These are phyloP conservation scores for Mrakia blollopis DNA, from an alignment of 768 basidiomycete genomes.

Conservation along the genomic window DNA sequence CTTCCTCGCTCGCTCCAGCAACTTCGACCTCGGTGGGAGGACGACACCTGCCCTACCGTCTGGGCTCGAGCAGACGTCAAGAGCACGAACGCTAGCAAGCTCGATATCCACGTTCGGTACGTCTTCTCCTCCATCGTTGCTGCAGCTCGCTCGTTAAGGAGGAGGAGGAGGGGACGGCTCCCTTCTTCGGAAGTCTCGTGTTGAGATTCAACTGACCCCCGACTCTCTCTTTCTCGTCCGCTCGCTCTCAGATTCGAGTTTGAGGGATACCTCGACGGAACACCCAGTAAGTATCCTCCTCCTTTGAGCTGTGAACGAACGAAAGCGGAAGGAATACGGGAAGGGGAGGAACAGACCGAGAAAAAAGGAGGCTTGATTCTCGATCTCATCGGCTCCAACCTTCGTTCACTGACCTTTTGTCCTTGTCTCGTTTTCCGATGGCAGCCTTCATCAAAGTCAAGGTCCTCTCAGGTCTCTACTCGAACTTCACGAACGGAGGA, in stretches of 20 bases:
- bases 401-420: too few species aligned
- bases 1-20: neutral
- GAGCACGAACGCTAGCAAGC: neutral
- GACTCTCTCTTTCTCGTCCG: neutral
- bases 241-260: constrained; percentile 1
- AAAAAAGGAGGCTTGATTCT: too few species aligned
- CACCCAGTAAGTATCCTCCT: neutral
- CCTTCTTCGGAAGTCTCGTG: neutral
- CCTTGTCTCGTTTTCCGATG: neutral
- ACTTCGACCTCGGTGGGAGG: neutral
- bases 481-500: neutral
- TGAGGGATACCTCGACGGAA: constrained; percentile 7
- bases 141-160: neutral
- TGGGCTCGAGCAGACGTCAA: constrained; percentile 12
- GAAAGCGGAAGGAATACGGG: neutral
- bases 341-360: too few species aligned
- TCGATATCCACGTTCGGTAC: neutral
- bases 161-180: neutral
- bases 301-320: neutral
- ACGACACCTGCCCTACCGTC: neutral
- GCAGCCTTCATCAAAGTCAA: constrained; percentile 10
- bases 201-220: too few species aligned
- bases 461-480: neutral
- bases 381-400: too few species aligned
- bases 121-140: neutral